Percentiles rank a stretch among this genome's conserved stretches.
phyloP scores from a whole-genome alignment of 768 basidiomycete species.

The Termitomyces sp. region DNA sequence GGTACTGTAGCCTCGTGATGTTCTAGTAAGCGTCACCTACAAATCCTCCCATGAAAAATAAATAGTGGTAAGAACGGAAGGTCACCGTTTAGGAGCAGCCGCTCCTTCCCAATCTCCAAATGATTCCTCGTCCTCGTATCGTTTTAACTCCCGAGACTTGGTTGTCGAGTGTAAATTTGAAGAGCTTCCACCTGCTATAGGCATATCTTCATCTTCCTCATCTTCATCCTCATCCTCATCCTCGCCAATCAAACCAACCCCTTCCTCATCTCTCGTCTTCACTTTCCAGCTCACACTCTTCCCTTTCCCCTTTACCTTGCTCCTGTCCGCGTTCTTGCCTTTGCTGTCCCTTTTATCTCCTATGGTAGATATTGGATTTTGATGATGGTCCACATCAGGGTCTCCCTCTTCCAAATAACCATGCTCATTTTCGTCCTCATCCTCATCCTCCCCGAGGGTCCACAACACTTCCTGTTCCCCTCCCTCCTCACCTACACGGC shows the following conservation, averaged over 20 bases:
- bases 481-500: slow-evolving; percentile 9
- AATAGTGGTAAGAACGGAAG: not conserved
- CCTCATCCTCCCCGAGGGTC: slow-evolving; percentile 73
- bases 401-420: slow-evolving; percentile 34
- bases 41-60: not conserved
- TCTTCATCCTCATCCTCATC: slow-evolving; percentile 28
- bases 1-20: slow-evolving; percentile 2
- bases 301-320: slow-evolving; percentile 4
- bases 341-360: slow-evolving; percentile 1
- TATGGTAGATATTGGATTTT: slow-evolving; percentile 31
- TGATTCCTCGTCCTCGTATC: slow-evolving; percentile 10
- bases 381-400: slow-evolving; percentile 40
- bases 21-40: not conserved
- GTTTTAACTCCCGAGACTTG: not conserved
- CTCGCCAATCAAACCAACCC: slow-evolving; percentile 35
- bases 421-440: slow-evolving; percentile 23
- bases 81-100: slow-evolving; percentile 4
- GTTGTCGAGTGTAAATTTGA: not conserved
- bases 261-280: slow-evolving; percentile 34
- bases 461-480: slow-evolving; percentile 50
- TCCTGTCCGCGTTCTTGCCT: not conserved
- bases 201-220: slow-evolving; percentile 24
- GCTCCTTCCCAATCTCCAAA: slow-evolving; percentile 17
- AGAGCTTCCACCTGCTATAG: slow-evolving; percentile 4
- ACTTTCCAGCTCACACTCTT: slow-evolving; percentile 10